Percentiles rank a stretch among this genome's conserved stretches.
phyloP scores from a whole-genome alignment of 2,329 filamentous ascomycete species.

The Drechslerella dactyloides region DNA sequence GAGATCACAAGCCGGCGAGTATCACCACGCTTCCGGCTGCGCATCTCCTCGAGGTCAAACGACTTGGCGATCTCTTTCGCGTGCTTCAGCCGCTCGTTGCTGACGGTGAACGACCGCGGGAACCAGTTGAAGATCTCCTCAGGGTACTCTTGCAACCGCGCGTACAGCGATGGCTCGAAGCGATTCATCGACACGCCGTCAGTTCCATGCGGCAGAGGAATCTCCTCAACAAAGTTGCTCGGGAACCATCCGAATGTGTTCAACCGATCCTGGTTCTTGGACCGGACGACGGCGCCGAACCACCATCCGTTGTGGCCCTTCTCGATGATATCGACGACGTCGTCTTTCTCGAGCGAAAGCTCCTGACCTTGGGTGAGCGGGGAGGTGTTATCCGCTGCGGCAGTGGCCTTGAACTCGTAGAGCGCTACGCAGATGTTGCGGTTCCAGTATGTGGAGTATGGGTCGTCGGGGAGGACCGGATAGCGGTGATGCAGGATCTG shows the following conservation, averaged over 20 bases:
- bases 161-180: constrained; percentile 37
- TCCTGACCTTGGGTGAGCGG: constrained; percentile 9
- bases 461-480: constrained; percentile 39
- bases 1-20: not conserved
- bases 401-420: constrained; percentile 26
- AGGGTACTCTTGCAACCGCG: constrained; percentile 35
- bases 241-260: constrained; percentile 48
- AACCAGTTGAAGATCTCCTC: constrained; percentile 45
- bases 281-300: constrained; percentile 38
- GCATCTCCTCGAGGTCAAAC: constrained; percentile 26
- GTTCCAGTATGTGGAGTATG: constrained; percentile 45
- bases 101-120: constrained; percentile 35
- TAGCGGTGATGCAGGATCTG: constrained; percentile 50
- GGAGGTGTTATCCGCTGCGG: not conserved
- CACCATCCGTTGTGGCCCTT: constrained; percentile 49
- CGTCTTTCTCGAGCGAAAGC: constrained; percentile 21
- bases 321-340: constrained; percentile 41
- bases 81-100: constrained; percentile 28
- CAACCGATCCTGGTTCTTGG: constrained; percentile 26
- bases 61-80: constrained; percentile 23
- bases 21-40: constrained; percentile 12
- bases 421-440: constrained; percentile 36
- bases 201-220: constrained; percentile 19
- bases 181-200: constrained; percentile 14
- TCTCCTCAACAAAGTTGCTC: constrained; percentile 42